Percentiles rank a stretch among this genome's conserved stretches.
phyloP scores from a whole-genome alignment of 257 asterid genomes.

The Solanum boliviense region DNA sequence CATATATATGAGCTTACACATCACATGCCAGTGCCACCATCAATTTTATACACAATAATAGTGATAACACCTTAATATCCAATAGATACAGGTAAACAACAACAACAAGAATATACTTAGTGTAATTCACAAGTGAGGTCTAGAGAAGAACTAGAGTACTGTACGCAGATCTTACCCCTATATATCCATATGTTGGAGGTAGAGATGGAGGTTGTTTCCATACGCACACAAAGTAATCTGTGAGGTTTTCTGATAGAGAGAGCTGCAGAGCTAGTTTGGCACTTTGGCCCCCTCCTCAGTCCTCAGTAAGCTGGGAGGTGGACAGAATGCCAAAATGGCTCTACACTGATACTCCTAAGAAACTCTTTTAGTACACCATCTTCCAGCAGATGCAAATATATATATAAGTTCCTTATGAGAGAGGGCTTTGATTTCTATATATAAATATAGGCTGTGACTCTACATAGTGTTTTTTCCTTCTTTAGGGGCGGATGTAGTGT shows the following conservation, averaged over 20 bases:
- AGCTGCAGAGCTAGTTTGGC: slow-evolving; percentile 38
- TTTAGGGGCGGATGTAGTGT: background rate
- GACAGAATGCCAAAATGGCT: slow-evolving; percentile 65
- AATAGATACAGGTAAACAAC: too few relatives aligned
- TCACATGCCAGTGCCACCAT: background rate
- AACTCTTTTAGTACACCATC: background rate
- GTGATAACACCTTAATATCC: background rate
- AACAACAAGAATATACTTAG: background rate
- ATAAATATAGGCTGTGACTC: too few relatives aligned
- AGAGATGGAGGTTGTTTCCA: background rate
- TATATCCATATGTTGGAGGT: background rate
- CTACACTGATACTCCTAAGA: slow-evolving; percentile 37
- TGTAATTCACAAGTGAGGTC: background rate
- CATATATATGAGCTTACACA: background rate
- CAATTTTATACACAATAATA: background rate
- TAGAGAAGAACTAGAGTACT: background rate
- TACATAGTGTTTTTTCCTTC: background rate
- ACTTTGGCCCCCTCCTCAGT: slow-evolving; percentile 46
- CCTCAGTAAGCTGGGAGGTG: slow-evolving; percentile 29
- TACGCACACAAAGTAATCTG: background rate
- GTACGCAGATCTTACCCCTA: background rate
- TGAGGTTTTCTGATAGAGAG: slow-evolving; percentile 17
- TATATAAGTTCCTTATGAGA: background rate
- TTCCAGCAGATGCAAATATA: background rate
- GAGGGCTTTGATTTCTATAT: background rate